phyloP scores from a whole-genome alignment of 1,139 yeast species.

The Blastobotrys illinoisensis region DNA sequence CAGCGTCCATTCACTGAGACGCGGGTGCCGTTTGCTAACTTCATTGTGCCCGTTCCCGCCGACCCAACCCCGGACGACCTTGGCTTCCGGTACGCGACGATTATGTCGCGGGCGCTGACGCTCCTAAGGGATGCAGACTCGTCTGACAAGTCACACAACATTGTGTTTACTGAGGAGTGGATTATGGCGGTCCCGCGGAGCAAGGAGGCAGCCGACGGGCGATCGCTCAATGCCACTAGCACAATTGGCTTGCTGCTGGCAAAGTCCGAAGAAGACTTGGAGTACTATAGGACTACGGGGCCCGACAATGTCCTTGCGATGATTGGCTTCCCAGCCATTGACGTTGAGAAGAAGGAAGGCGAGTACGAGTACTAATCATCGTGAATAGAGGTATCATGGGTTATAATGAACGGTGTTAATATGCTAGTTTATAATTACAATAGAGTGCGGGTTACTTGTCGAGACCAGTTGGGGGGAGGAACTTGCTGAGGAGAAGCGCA shows the following conservation, averaged over 20 bases:
- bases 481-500: slow-evolving; percentile 53
- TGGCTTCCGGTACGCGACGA: slow-evolving; percentile 59
- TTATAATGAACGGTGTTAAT: not conserved
- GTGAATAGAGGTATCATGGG: too few relatives aligned
- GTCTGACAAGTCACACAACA: slow-evolving; percentile 60
- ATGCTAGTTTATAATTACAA: not conserved
- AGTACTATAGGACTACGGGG: slow-evolving; percentile 25
- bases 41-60: slow-evolving; percentile 51
- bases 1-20: slow-evolving; percentile 57
- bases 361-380: slow-evolving; percentile 24
- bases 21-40: slow-evolving; percentile 76
- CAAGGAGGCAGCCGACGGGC: slow-evolving; percentile 31
- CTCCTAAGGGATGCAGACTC: slow-evolving; percentile 40
- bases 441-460: slow-evolving; percentile 9
- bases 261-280: slow-evolving; percentile 51
- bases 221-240: slow-evolving; percentile 78
- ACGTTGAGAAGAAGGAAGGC: slow-evolving; percentile 25
- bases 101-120: slow-evolving; percentile 67
- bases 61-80: slow-evolving; percentile 36
- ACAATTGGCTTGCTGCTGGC: slow-evolving; percentile 73
- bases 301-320: slow-evolving; percentile 42
- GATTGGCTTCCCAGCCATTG: slow-evolving; percentile 56
- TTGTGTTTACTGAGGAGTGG: slow-evolving; percentile 75
- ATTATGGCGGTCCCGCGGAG: slow-evolving; percentile 75
- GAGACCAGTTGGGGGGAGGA: slow-evolving; percentile 26